These are phyloP conservation scores for Aspergillus olivimuriae DNA, from an alignment of 495 filamentous ascomycete species.

Conservation along the genomic window DNA sequence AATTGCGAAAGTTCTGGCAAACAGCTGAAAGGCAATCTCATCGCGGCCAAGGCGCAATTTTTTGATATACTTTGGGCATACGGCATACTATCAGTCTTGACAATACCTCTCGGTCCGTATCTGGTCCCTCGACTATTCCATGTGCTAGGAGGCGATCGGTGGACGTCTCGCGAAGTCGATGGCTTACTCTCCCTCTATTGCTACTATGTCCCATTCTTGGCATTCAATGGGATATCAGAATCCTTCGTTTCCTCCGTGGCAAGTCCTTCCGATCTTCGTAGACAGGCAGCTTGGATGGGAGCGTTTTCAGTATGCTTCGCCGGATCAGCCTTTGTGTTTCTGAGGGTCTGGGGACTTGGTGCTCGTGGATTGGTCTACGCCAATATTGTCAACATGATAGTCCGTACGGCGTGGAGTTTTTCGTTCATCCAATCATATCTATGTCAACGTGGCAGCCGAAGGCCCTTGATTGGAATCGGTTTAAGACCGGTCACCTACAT, in stretches of 20 bases:
- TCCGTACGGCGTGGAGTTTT: conserved; percentile 75
- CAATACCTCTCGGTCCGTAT: conserved; percentile 62
- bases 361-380: conserved; percentile 76
- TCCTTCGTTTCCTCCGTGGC: conserved; percentile 88
- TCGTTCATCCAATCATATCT: conserved; percentile 66
- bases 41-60: conserved; percentile 28
- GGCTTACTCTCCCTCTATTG: conserved; percentile 76
- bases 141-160: conserved; percentile 65
- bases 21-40: conserved; percentile 11
- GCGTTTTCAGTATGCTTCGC: conserved; percentile 70
- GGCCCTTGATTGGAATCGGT: conserved; percentile 19
- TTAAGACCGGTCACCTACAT: conserved; percentile 26
- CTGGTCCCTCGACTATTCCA: conserved; percentile 64
- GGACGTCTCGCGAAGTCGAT: conserved; percentile 56
- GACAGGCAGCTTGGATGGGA: conserved; percentile 77
- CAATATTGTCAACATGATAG: conserved; percentile 78
- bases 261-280: conserved; percentile 57
- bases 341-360: conserved; percentile 58
- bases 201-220: conserved; percentile 88
- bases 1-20: conserved; percentile 15
- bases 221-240: conserved; percentile 86
- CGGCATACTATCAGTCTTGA: conserved; percentile 58
- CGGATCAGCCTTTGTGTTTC: conserved; percentile 59
- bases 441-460: conserved; percentile 22
- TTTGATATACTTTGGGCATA: conserved; percentile 33